phyloP scores from a whole-genome alignment of 306 rosid species.

The Pyrus communis region DNA sequence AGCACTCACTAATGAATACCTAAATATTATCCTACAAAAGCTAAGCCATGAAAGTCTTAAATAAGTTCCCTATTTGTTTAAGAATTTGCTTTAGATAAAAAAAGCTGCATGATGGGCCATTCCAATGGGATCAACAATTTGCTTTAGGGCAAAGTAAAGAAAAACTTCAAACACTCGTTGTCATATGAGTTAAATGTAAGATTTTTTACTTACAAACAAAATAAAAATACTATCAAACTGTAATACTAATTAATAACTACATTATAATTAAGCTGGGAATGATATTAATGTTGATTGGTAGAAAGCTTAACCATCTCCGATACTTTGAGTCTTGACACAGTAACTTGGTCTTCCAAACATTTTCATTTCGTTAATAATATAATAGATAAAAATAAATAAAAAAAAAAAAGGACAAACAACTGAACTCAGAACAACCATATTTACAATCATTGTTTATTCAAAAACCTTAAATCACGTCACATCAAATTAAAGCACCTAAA shows the following conservation, averaged over 20 bases:
- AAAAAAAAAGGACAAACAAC: not conserved
- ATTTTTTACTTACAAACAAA: too few species aligned
- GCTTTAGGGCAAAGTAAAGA: not conserved
- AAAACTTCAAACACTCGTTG: not conserved
- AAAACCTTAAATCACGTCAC: not conserved
- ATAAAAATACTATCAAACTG: fast-evolving
- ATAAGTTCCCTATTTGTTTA: not conserved
- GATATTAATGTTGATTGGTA: too few species aligned
- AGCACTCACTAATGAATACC: too few species aligned
- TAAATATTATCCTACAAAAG: not conserved
- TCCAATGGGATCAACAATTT: not conserved
- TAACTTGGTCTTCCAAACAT: too few species aligned
- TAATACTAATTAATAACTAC: too few species aligned
- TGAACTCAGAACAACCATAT: not conserved
- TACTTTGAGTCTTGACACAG: not conserved
- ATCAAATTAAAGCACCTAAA: not conserved
- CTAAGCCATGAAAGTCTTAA: not conserved
- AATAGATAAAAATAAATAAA: not conserved
- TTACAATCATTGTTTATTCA: not conserved
- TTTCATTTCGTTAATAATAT: not conserved
- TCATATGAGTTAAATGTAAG: too few species aligned
- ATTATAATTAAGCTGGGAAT: too few species aligned
- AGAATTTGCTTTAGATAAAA: not conserved
- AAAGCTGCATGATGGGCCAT: not conserved
- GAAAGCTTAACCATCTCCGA: too few species aligned